Evolutionary conservation across 2,329 filamentous ascomycete genomes (phyloP).

Genomic region (Phyllosticta paracitricarpa): DNA sequence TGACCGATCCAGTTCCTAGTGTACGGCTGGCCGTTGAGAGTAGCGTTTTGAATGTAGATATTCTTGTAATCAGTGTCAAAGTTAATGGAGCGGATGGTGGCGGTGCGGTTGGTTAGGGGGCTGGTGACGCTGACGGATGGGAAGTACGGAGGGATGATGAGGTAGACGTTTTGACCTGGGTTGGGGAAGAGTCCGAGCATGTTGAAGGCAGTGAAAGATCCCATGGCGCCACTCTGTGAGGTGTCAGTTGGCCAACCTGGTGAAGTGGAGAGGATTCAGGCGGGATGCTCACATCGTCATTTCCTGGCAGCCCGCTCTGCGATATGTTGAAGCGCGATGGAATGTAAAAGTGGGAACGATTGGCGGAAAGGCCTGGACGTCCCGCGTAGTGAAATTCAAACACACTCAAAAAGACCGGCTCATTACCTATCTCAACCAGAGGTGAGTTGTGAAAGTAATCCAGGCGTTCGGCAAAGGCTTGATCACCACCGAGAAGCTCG

Average conservation of each 20-base stretch:
- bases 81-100: conserved; percentile 31
- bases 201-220: conserved; percentile 33
- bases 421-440: conserved; percentile 37
- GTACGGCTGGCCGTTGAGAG: conserved; percentile 31
- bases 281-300: conserved; percentile 27
- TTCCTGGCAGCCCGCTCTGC: conserved; percentile 33
- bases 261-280: not conserved
- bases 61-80: conserved; percentile 33
- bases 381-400: conserved; percentile 39
- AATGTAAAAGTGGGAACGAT: conserved; percentile 35
- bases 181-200: conserved; percentile 39
- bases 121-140: conserved; percentile 30
- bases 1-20: conserved; percentile 37
- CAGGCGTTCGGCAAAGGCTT: conserved; percentile 31
- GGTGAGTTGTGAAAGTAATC: conserved; percentile 36
- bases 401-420: conserved; percentile 37
- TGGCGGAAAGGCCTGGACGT: conserved; percentile 31
- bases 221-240: conserved; percentile 32
- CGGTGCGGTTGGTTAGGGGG: conserved; percentile 31
- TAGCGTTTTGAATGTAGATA: conserved; percentile 37
- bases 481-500: conserved; percentile 30
- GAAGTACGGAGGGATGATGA: conserved; percentile 39
- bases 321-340: conserved; percentile 35
- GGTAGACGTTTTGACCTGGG: conserved; percentile 38
- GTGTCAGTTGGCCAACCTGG: not conserved